Evolutionary conservation across 495 filamentous ascomycete species (phyloP).

Genomic region (Xylaria nigripes): DNA sequence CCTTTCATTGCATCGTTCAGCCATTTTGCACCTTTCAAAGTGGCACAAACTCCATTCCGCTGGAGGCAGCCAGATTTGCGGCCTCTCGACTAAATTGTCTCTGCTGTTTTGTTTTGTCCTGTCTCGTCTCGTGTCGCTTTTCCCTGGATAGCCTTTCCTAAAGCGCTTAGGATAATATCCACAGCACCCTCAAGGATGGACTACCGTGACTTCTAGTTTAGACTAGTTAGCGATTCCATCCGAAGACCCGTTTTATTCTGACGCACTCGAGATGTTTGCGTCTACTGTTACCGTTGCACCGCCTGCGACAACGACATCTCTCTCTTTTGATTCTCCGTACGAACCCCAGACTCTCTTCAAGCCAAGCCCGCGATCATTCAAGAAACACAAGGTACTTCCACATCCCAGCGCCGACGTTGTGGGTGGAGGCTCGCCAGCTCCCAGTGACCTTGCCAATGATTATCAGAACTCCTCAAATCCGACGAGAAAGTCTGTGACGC

Average conservation of each 20-base stretch:
- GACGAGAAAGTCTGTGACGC: constrained; percentile 14
- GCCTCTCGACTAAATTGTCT: not conserved
- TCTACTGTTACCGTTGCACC: constrained; percentile 16
- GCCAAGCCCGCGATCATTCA: constrained; percentile 37
- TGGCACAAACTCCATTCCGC: not conserved
- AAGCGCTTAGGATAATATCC: not conserved
- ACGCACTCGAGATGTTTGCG: constrained; percentile 21
- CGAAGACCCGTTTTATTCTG: constrained; percentile 6
- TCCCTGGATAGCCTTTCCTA: not conserved
- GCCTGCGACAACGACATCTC: constrained; percentile 19
- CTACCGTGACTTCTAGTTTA: constrained; percentile 3
- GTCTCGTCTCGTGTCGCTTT: not conserved
- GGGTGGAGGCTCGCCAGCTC: constrained; percentile 12
- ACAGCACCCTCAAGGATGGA: constrained; percentile 5
- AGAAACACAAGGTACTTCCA: constrained; percentile 48
- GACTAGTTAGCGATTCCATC: not conserved
- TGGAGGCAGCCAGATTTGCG: not conserved
- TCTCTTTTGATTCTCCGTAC: constrained; percentile 23
- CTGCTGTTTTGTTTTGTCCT: not conserved
- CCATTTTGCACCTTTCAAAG: not conserved
- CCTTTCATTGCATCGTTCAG: not conserved
- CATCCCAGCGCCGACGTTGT: constrained; percentile 35
- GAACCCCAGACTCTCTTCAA: constrained; percentile 16
- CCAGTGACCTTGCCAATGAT: constrained; percentile 17
- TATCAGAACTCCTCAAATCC: constrained; percentile 17